A percentile compares a stretch with the other conserved stretches of the same genome.
Evolutionary conservation across 2,329 filamentous ascomycete genomes (phyloP).

Genomic region (Westerdykella ornata): DNA sequence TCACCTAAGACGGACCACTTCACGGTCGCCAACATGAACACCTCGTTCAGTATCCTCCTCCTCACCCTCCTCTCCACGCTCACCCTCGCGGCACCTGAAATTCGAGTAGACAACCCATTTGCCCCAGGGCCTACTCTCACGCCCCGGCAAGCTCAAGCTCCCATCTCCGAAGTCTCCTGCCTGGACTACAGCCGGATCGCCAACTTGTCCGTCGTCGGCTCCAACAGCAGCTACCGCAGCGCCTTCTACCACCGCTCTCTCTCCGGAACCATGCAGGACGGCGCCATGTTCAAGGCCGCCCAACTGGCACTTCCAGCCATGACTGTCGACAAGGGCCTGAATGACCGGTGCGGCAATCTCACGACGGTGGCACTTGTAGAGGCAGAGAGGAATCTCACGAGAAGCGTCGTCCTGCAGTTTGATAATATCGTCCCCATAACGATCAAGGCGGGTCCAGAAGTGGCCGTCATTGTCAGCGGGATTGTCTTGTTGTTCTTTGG

Average conservation of each 20-base stretch:
- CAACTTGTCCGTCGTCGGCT: slow-evolving; percentile 44
- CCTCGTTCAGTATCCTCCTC: slow-evolving; percentile 20
- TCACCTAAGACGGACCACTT: too few species aligned
- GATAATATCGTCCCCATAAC: slow-evolving; percentile 1
- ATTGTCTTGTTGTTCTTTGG: slow-evolving; percentile 1
- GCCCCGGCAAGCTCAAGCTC: slow-evolving; percentile 18
- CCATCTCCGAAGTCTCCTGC: slow-evolving; percentile 31
- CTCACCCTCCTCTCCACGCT: slow-evolving; percentile 19
- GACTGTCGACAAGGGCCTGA: slow-evolving; percentile 39
- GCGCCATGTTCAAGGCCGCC: slow-evolving; percentile 40
- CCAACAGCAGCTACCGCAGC: slow-evolving; percentile 44
- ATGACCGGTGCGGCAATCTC: slow-evolving; percentile 43
- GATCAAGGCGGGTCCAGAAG: slow-evolving; percentile 4
- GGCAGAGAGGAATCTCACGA: slow-evolving; percentile 42
- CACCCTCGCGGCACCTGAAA: slow-evolving; percentile 11
- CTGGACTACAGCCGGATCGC: slow-evolving; percentile 42
- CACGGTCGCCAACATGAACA: slow-evolving; percentile 18
- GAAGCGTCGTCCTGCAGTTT: slow-evolving; percentile 37
- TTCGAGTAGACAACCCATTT: not conserved
- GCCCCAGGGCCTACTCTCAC: slow-evolving; percentile 15
- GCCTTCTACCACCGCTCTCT: slow-evolving; percentile 42
- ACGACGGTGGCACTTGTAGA: slow-evolving; percentile 41
- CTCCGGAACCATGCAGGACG: slow-evolving; percentile 36
- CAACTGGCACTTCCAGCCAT: slow-evolving; percentile 35
- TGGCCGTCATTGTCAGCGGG: not conserved